These are phyloP conservation scores for Verticillium longisporum DNA, from an alignment of 2,329 filamentous ascomycete genomes.

Conservation along the genomic window DNA sequence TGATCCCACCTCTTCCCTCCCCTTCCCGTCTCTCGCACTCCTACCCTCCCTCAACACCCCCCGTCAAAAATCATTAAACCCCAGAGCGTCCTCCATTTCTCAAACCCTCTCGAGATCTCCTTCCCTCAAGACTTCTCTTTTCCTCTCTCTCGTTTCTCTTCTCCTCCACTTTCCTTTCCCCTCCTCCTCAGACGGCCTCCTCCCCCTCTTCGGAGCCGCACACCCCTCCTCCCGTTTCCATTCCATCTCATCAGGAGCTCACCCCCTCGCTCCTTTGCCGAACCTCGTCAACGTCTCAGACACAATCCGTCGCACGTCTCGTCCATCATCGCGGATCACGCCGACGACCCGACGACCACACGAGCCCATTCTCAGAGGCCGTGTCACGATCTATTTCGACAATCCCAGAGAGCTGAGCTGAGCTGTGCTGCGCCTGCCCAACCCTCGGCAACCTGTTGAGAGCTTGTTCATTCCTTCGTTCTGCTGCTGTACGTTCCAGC, in stretches of 20 bases:
- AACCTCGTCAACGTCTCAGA: slow-evolving; percentile 15
- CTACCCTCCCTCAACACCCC: slow-evolving; percentile 18
- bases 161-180: slow-evolving; percentile 16
- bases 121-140: slow-evolving; percentile 33
- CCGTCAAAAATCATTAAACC: slow-evolving; percentile 31
- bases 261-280: slow-evolving; percentile 10
- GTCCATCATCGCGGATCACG: slow-evolving; percentile 15
- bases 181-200: slow-evolving; percentile 20
- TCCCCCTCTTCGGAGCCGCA: slow-evolving; percentile 1
- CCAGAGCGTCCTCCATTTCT: slow-evolving; percentile 29
- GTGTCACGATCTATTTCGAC: background rate
- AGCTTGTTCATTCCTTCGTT: slow-evolving; percentile 17
- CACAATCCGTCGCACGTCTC: slow-evolving; percentile 18
- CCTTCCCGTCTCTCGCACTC: slow-evolving; percentile 6
- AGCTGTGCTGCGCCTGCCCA: background rate
- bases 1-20: slow-evolving; percentile 8
- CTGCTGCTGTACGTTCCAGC: slow-evolving; percentile 5
- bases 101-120: slow-evolving; percentile 27
- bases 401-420: slow-evolving; percentile 1
- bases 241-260: slow-evolving; percentile 16
- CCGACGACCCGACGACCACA: slow-evolving; percentile 16
- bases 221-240: slow-evolving; percentile 21
- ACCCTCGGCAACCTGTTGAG: background rate
- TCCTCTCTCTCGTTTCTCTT: slow-evolving; percentile 25
- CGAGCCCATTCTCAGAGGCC: background rate